Base-by-base conservation (phyloP, 768 basidiomycete genomes). In the Trametes gibbosa region DNA sequence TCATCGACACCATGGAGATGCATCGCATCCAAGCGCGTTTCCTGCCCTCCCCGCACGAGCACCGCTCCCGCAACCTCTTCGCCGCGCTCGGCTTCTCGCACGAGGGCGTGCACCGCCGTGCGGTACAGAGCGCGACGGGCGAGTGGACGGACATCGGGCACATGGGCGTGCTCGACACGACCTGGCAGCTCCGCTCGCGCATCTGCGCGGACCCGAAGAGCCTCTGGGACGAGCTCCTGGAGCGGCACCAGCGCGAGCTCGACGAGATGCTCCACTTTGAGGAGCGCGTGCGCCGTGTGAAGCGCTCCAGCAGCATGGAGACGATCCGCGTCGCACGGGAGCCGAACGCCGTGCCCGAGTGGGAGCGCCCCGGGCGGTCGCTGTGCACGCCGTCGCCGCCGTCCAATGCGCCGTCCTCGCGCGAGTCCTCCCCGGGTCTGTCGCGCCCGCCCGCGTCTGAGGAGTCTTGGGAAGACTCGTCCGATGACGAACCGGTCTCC, bases 71-170 rank as follows among this genome's bases (percentile, higher is more conserved):
- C 25, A 73, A 73, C 16, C 66, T 87, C 13, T 84, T 88, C 62
- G 77, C 82, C 7, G 69, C 75, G 45, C 65, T 77, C 54, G 82
- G 83, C 9, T 88, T 90, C 66, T 69, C 69, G 7, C 81, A 84
- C 59, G 88, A 90, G 70, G 88, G 88, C 46, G 81, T 77, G 9
- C 79, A 80, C 42, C 80, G 86, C 32, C 77, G 81, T 43, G 77
- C 81, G 0, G 80, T 84, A 53, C 80, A 70, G 65, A 78, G 78
- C 59, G 73, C 76, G 5, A 68, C 65, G 7, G 71, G 66, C 3
- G 72, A 70, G n/a, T 71, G 66, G 66, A 37, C 61, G 24, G 68
- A 71, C 42, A 65, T 71, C 21, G 60, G 57, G 34, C 61, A 63
- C 37, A 60, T 66, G 60, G 66, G 62, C 17, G 41, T 69, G 41